Evolutionary conservation across 192 early-diverging fungal genomes (phyloP), one percentile per base, ranked within the genome.

Genomic region (Geranomyces variabilis): DNA sequence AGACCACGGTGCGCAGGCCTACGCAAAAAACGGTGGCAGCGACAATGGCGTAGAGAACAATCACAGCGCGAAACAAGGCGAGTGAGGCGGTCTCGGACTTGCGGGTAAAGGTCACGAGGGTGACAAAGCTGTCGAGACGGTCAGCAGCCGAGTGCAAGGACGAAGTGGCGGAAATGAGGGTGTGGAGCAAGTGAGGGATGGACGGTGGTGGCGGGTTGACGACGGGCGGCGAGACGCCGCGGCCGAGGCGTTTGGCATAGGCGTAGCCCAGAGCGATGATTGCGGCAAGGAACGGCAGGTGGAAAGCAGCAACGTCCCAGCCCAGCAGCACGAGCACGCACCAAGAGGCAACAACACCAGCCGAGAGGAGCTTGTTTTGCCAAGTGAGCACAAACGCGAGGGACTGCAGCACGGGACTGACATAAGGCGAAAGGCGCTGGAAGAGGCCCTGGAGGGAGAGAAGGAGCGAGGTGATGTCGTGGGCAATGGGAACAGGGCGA

Each of bases 361-460:
- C 9, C 7, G 70, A 72, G 17, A 53, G 28, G 34, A 48, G 64
- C 24, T 22, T 21, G 49, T 75, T 62, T 49, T 70, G 66, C 66
- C 67, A 75, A 0, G 74, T 69, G 33, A 68, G 21, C 9, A 70
- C 47, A 34, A 62, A 69, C 22, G 67, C 60, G 30, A 53, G 26
- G 43, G 43, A 63, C 26, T 70, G 74, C n/a, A 70, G 26, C 21
- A 30, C 24, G 0, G 74, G 74, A 5, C 49, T 22, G 59, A 62
- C 28, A 22, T 61, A 53, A 7, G 74, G 74, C 22, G 41, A 47
- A 1, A 75, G 51, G 19, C 74, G 53, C 34, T 51, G 43, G 22
- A 53, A 28, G 1, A 75, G 67, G n/a, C 57, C 46, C 45, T 69
- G 67, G 13, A 75, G 67, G 30, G 72, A 65, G 31, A 70, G 57